Percentiles rank a stretch among this genome's conserved stretches.
These are phyloP conservation scores for Rostrohypoxylon terebratum DNA, from an alignment of 495 filamentous ascomycete species.

Conservation along the genomic window DNA sequence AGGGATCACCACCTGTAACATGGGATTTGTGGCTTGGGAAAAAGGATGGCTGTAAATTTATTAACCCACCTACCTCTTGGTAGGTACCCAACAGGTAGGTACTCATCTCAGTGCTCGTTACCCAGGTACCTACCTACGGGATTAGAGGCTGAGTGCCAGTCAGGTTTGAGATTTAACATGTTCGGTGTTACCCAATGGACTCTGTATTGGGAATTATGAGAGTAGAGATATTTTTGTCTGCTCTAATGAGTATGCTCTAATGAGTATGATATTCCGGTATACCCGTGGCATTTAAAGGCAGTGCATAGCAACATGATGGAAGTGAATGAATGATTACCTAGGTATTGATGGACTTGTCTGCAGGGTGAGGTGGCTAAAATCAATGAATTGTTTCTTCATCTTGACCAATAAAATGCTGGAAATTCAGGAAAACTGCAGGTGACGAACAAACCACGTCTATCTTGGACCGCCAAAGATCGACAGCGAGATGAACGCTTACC, in stretches of 20 bases:
- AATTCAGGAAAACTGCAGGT: too few species aligned
- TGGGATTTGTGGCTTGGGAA: background rate
- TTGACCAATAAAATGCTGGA: too few species aligned
- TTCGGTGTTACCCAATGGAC: too few species aligned
- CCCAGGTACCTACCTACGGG: background rate
- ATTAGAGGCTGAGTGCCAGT: background rate
- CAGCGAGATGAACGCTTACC: constrained; percentile 7
- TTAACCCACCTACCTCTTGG: too few species aligned
- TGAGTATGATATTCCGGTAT: too few species aligned
- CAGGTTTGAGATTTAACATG: too few species aligned
- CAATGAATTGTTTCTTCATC: background rate
- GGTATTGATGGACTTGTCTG: background rate
- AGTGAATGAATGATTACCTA: background rate
- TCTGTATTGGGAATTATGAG: too few species aligned
- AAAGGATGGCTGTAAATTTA: background rate
- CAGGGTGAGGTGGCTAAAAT: background rate
- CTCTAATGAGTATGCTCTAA: too few species aligned
- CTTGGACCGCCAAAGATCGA: background rate
- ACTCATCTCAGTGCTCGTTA: background rate
- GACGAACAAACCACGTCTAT: background rate
- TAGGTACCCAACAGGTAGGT: too few species aligned
- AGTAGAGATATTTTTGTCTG: too few species aligned
- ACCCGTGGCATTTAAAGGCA: too few species aligned
- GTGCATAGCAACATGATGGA: too few species aligned
- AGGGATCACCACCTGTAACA: background rate